Evolutionary conservation across 2,329 filamentous ascomycete genomes (phyloP), one percentile per base, ranked within the genome.

Genomic region (Botryotinia narcissicola): DNA sequence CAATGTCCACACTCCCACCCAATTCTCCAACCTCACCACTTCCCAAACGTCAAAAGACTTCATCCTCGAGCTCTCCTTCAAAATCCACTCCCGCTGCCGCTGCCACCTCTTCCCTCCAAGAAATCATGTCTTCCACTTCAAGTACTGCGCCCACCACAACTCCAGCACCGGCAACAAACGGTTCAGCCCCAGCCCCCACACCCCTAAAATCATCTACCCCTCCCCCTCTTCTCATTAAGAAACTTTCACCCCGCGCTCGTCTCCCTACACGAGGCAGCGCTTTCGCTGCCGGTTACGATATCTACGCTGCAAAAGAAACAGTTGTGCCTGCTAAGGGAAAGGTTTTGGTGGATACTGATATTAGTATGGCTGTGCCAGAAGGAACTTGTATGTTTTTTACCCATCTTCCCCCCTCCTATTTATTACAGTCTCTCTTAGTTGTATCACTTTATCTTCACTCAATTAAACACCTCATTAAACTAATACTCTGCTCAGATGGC

Each of bases 251-350:
- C 54, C 90, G 91, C 76, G 96, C 92, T n/a, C 89, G 88, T 64
- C 87, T 95, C 37, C 96, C 96, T 18, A 98, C 94, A 0, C 91
- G 95, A 72, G 96, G 96, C 77, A 97, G 93, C 77, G 92, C 91
- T 70, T 95, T 93, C 80, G 93, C 96, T 0, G 96, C 96, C 1
- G 96, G 96, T 51, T 98, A 98, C 84, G 96, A 99, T 83, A 81
- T 99, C 74, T 98, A 98, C 84, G 92, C 90, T 70, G 89, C 94
- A 3, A 89, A 89, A 80, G 89, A 92, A 54, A 91, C 91, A 6
- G 87, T 88, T 3, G 91, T 99, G 73, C 95, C 95, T 0, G 90
- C 92, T 2, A 87, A 93, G 74, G 95, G 94, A 77, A 94, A 97
- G 84, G 94, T 86, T 0, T 85, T 98, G 44, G 94, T 98, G 54